A percentile compares a stretch with the other conserved stretches of the same genome.
Conservation (phyloP, 75 land plant species). For the Pseudotsuga menziesii region DNA sequence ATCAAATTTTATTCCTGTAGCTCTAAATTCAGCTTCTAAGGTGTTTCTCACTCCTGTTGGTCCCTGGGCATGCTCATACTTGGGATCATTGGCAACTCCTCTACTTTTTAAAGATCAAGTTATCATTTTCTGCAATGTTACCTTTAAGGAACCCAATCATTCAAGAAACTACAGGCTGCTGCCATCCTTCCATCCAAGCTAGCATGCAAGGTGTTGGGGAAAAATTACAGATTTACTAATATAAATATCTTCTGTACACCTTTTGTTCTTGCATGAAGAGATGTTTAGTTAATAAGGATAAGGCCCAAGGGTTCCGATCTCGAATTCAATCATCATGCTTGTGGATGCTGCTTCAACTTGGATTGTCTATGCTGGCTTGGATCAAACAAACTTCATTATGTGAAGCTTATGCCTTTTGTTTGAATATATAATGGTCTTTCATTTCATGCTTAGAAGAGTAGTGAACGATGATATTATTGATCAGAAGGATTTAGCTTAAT, state of each 20-base stretch:
- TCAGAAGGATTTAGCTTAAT: neutral
- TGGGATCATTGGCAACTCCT: neutral
- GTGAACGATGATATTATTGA: neutral
- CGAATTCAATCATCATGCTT: neutral
- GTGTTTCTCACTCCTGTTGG: neutral
- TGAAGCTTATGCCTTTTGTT: constrained; percentile 4
- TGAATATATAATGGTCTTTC: neutral
- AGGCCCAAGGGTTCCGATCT: neutral
- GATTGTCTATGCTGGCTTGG: neutral
- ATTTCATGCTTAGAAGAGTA: neutral
- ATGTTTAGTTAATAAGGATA: neutral
- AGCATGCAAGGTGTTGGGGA: neutral
- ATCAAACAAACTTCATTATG: neutral
- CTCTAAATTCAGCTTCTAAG: neutral
- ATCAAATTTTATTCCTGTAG: neutral
- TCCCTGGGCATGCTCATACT: neutral
- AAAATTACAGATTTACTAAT: neutral
- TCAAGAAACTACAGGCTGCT: neutral
- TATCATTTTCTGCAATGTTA: neutral
- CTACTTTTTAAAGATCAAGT: neutral
- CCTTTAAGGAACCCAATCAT: neutral
- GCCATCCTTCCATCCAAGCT: neutral
- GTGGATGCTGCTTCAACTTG: neutral
- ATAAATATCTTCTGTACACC: neutral
- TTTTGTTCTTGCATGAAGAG: neutral